phyloP scores from a whole-genome alignment of 1,284 basidiomycete species.

The Porodaedalea pini region DNA sequence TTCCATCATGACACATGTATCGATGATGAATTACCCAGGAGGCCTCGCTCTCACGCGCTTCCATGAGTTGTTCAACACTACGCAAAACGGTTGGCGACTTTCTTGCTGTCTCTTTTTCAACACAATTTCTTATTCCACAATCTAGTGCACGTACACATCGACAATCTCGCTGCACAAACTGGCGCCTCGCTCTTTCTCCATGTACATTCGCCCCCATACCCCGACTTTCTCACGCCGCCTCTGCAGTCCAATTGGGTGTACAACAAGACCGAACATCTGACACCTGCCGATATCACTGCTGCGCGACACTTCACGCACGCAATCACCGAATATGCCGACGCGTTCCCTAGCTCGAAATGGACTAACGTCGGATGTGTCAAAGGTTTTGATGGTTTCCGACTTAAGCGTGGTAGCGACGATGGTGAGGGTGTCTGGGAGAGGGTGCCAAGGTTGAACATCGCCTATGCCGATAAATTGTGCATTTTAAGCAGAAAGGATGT shows the following conservation, averaged over 20 bases:
- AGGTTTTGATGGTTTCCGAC: conserved; percentile 49
- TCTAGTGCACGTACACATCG: conserved; percentile 68
- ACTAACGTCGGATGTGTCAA: conserved; percentile 45
- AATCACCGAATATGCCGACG: conserved; percentile 43
- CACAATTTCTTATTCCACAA: neutral
- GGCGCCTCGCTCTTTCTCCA: conserved; percentile 90
- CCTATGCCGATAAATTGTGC: conserved; percentile 46
- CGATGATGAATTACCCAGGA: conserved; percentile 86
- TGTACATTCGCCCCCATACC: conserved; percentile 53
- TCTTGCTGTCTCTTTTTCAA: neutral
- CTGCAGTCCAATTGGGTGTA: conserved; percentile 53
- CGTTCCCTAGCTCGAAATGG: conserved; percentile 21
- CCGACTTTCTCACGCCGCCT: conserved; percentile 35
- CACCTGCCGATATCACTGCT: conserved; percentile 39
- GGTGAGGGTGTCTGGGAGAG: neutral
- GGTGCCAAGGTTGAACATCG: conserved; percentile 38
- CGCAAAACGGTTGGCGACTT: conserved; percentile 32
- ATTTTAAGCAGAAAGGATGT: conserved; percentile 43
- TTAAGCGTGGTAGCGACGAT: too few species aligned
- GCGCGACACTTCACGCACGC: conserved; percentile 52
- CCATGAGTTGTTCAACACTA: conserved; percentile 46
- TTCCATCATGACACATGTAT: conserved; percentile 51
- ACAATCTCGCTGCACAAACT: conserved; percentile 83
- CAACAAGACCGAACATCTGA: conserved; percentile 73
- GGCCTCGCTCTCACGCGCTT: conserved; percentile 70